Base-by-base conservation (phyloP, 306 rosid species). In the Prosopis cineraria region DNA sequence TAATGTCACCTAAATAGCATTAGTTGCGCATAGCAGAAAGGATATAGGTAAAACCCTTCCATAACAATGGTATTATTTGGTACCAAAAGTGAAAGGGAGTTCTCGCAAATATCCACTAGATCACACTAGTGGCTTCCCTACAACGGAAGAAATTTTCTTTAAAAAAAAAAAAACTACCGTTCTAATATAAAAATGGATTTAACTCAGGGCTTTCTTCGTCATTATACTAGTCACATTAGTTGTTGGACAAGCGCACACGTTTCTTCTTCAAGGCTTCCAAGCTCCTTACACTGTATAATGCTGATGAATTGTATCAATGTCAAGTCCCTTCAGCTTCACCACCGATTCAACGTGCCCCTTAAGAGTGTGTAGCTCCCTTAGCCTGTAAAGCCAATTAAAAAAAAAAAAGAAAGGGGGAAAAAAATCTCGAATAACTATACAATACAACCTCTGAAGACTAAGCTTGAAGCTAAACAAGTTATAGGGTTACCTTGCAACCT, bases 311-410 rank as follows among this genome's bases (percentile, higher is more conserved):
- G 91, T 91, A 4, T 91, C 90, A 16, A 95, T 82, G 84, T 91
- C 93, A 3, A 95, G 88, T 25, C 99, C 98, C 80, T 95, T 95
- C 81, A 89, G 90, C 94, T 88, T 95, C 83, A 88, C 99, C 66
- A 89, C 97, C 0, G 97, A 93, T 80, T 95, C 99, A 19, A 95
- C 98, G 5, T 90, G 97, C 13, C 93, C 98, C 88, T 95, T 95
- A 33, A 95, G 84, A 17, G 98, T 95, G 79, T 27, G 69, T 79
- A 84, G 78, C 84, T 95, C 98, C 77, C 96, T 86, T 8, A 95
- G 88, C 92, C 97, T 90, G 91, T 64, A 73, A 44, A 13, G 11
- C 70, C 56, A 80, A 56, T 50, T 22, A 24, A 56, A 68, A 19
- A 34, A 50, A 50, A 50, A 19, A 50, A 24, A 19, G 2, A 47